Conservation (phyloP, 441 rosid genomes). For the Mallotus japonicus region DNA sequence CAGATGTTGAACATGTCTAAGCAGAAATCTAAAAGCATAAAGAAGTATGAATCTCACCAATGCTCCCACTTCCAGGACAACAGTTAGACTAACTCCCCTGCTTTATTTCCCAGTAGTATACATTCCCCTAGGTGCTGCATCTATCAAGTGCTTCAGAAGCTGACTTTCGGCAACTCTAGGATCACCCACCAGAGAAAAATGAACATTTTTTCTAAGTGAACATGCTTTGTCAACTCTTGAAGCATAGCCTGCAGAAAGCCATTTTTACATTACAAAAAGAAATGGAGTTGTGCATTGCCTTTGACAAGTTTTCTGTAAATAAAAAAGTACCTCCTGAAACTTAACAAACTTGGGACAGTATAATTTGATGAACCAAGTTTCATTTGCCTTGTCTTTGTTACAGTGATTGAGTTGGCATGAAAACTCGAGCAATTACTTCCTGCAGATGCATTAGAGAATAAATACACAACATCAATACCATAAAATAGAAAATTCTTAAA, state of each 20-base stretch:
- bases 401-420: constrained; percentile 81
- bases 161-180: constrained; percentile 99
- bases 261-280: neutral
- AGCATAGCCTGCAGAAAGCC: too few species aligned
- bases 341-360: constrained; percentile 95
- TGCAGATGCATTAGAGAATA: constrained; percentile 34
- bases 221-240: too few species aligned
- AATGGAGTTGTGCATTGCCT: too few species aligned
- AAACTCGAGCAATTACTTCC: constrained; percentile 94
- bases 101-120: too few species aligned
- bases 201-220: constrained; percentile 78
- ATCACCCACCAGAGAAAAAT: constrained; percentile 99
- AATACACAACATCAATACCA: constrained; percentile 6
- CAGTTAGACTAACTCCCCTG: too few species aligned
- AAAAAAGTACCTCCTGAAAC: constrained; percentile 83
- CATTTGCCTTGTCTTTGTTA: constrained; percentile 54
- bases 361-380: constrained; percentile 90
- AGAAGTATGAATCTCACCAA: constrained; percentile 52
- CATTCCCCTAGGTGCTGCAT: too few species aligned
- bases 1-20: neutral
- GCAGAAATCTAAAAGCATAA: neutral
- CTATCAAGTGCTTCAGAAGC: constrained; percentile 56
- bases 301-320: too few species aligned
- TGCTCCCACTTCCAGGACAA: constrained; percentile 67
- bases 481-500: neutral